These are phyloP conservation scores for Linderniella brevidens DNA, from an alignment of 257 asterid genomes.

Conservation along the genomic window DNA sequence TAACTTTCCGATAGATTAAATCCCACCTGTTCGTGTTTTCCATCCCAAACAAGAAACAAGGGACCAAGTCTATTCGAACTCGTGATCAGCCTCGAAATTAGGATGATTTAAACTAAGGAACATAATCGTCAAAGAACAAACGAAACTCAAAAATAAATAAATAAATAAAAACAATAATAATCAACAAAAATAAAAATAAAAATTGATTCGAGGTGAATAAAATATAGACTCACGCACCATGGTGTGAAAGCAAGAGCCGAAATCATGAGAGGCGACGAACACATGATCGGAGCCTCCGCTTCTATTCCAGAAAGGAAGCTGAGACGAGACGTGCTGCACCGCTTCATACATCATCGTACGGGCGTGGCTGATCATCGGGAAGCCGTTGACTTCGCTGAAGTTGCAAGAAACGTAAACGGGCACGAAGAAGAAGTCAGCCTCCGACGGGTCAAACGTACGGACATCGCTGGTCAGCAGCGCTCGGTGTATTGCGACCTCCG, in stretches of 20 bases:
- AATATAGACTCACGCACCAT: too few species aligned
- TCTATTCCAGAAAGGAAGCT: conserved; percentile 58
- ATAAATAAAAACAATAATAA: too few species aligned
- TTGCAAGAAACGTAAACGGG: conserved; percentile 76
- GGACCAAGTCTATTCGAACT: too few species aligned
- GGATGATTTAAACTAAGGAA: too few species aligned
- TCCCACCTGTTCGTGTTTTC: too few species aligned
- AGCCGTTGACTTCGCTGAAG: conserved; percentile 57
- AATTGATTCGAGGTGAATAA: too few species aligned
- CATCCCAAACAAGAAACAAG: too few species aligned
- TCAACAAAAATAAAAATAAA: too few species aligned
- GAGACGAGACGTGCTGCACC: conserved; percentile 17
- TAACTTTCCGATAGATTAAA: too few species aligned
- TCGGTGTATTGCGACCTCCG: conserved; percentile 67
- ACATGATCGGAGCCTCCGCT: conserved; percentile 53
- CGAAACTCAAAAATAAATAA: too few species aligned
- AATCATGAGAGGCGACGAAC: conserved; percentile 65
- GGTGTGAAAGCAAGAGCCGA: conserved; percentile 63
- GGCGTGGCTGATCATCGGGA: conserved; percentile 67
- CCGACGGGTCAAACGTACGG: conserved; percentile 42
- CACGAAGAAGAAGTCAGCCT: conserved; percentile 81
- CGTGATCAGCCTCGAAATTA: too few species aligned
- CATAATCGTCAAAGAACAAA: too few species aligned
- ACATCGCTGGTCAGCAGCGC: conserved; percentile 31
- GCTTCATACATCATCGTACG: conserved; percentile 30